Conservation (phyloP, 352 stramenopile species). For the Phytophthora tubulina region DNA sequence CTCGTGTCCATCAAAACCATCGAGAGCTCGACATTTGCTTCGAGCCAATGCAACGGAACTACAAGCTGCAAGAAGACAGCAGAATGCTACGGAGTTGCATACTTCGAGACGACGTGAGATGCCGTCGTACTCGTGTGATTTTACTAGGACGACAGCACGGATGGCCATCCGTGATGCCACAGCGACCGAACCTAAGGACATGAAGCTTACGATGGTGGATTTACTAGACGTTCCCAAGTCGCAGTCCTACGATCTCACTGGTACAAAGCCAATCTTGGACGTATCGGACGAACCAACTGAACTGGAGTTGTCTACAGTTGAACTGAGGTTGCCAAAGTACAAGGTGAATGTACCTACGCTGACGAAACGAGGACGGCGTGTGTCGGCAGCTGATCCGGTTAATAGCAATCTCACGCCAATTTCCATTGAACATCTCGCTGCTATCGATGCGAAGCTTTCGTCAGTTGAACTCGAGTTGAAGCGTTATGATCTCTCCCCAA, state of each 20-base stretch:
- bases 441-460: conserved; percentile 33
- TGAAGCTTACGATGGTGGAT: conserved; percentile 21
- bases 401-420: conserved; percentile 29
- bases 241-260: conserved; percentile 16
- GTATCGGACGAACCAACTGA: conserved; percentile 17
- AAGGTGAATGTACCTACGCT: conserved; percentile 9
- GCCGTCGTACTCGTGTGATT: conserved; percentile 23
- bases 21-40: conserved; percentile 24
- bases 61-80: conserved; percentile 7
- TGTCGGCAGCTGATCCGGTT: conserved; percentile 3
- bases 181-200: conserved; percentile 10
- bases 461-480: conserved; percentile 32
- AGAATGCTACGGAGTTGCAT: conserved; percentile 23
- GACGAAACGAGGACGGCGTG: conserved; percentile 27
- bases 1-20: neutral
- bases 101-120: neutral
- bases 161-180: conserved; percentile 14
- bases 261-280: conserved; percentile 15
- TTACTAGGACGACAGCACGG: conserved; percentile 13
- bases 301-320: conserved; percentile 24
- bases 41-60: conserved; percentile 24
- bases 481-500: conserved; percentile 13
- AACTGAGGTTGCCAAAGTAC: conserved; percentile 34
- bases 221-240: conserved; percentile 9
- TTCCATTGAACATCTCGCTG: conserved; percentile 27